These are phyloP conservation scores for Kwoniella europaea DNA, from an alignment of 768 basidiomycete species.

Conservation along the genomic window DNA sequence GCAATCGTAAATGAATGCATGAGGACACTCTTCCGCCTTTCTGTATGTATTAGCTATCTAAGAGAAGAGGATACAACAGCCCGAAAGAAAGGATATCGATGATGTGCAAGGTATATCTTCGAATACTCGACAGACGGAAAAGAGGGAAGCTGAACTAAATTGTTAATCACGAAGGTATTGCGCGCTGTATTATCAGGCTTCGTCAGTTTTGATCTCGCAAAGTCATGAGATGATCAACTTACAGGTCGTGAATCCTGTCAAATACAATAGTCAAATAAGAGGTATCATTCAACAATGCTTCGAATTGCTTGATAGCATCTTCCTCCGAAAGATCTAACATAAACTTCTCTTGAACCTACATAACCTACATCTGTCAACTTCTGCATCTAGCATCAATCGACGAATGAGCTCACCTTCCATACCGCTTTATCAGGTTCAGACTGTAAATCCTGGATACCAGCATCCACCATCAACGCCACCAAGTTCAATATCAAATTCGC, in stretches of 20 bases:
- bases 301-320: conserved; percentile 96
- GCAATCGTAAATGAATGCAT: background rate
- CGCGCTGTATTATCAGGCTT: background rate
- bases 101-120: conserved; percentile 22
- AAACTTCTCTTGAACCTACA: conserved; percentile 94
- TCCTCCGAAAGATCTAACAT: conserved; percentile 91
- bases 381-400: background rate
- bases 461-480: conserved; percentile 95
- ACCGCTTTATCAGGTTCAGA: conserved; percentile 64
- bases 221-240: conserved; percentile 7
- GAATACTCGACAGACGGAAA: no score
- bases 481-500: conserved; percentile 96
- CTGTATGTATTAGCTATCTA: no score
- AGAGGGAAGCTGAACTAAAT: no score
- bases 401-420: conserved; percentile 57
- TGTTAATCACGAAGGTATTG: background rate
- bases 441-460: conserved; percentile 97
- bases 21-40: no score
- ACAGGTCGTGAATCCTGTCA: conserved; percentile 77
- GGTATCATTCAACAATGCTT: conserved; percentile 88
- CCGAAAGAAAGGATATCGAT: background rate
- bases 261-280: conserved; percentile 90
- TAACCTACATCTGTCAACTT: conserved; percentile 39
- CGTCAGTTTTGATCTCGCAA: conserved; percentile 28
- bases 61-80: background rate